phyloP scores from a whole-genome alignment of 345 rosid genomes.

The Eucalyptus melliodora region DNA sequence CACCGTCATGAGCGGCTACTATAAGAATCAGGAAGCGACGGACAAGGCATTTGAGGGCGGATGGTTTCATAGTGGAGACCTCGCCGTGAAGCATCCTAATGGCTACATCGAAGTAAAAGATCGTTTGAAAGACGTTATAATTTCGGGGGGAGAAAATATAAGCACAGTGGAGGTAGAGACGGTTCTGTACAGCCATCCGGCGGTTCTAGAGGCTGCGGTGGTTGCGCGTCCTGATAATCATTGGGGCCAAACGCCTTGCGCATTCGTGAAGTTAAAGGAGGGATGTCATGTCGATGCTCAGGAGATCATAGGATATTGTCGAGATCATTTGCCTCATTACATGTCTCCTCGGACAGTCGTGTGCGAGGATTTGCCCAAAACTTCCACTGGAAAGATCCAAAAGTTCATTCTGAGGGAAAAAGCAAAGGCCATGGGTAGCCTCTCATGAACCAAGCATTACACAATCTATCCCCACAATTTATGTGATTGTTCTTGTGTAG shows the following conservation, averaged over 20 bases:
- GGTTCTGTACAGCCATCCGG: slow-evolving; percentile 45
- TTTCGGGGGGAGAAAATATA: slow-evolving; percentile 81
- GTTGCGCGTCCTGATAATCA: slow-evolving; percentile 61
- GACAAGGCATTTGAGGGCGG: slow-evolving; percentile 56
- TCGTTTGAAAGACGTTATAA: slow-evolving; percentile 58
- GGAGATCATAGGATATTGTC: no score
- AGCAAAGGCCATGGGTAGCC: no score
- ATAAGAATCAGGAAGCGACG: slow-evolving; percentile 47
- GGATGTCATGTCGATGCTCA: no score
- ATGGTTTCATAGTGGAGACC: slow-evolving; percentile 76
- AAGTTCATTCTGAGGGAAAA: no score
- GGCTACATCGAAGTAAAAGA: slow-evolving; percentile 77
- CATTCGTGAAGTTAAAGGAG: no score
- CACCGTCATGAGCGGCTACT: slow-evolving; percentile 76
- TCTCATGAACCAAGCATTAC: no score
- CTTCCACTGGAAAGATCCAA: no score
- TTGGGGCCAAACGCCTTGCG: slow-evolving; percentile 70
- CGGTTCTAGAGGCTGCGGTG: slow-evolving; percentile 66
- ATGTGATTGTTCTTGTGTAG: no score
- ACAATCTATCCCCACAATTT: no score
- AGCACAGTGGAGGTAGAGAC: slow-evolving; percentile 57
- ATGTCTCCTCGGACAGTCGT: no score
- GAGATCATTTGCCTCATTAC: no score
- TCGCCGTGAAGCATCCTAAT: slow-evolving; percentile 61
- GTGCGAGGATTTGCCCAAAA: no score